phyloP scores from a whole-genome alignment of 371 early-diverging fungal species.

The Syncephalastrum racemosum region DNA sequence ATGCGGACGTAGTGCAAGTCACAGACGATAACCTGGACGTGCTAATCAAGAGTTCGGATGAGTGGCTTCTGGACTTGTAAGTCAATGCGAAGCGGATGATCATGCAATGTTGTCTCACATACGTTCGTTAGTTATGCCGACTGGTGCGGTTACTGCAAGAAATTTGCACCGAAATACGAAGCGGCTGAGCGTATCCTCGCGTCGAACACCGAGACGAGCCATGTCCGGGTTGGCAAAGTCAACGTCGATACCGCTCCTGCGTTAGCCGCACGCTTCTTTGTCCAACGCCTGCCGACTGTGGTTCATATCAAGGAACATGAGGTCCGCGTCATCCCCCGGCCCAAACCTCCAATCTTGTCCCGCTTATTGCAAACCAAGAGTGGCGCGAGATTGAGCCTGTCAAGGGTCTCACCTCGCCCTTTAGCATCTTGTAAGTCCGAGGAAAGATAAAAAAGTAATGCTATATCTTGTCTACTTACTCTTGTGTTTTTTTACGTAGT shows the following conservation, averaged over 20 bases:
- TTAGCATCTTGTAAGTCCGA: slow-evolving; percentile 40
- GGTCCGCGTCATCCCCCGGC: slow-evolving; percentile 24
- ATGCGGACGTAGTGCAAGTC: slow-evolving; percentile 28
- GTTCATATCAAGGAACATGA: slow-evolving; percentile 43
- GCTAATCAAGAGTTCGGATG: slow-evolving; percentile 25
- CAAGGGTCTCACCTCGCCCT: slow-evolving; percentile 35
- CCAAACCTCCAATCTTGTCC: slow-evolving; percentile 19
- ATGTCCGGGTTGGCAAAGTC: slow-evolving; percentile 35
- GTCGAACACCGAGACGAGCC: slow-evolving; percentile 7
- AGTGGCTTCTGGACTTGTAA: slow-evolving; percentile 51
- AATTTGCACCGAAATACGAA: slow-evolving; percentile 31
- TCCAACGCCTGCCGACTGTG: slow-evolving; percentile 44
- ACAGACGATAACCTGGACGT: slow-evolving; percentile 37
- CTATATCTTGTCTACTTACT: neutral
- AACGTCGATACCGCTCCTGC: slow-evolving; percentile 41
- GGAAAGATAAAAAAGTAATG: neutral
- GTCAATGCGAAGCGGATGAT: neutral
- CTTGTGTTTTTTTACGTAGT: slow-evolving; percentile 8
- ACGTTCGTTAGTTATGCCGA: slow-evolving; percentile 36
- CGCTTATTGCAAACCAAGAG: slow-evolving; percentile 23
- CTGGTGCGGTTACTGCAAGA: slow-evolving; percentile 47
- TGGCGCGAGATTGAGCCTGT: slow-evolving; percentile 36
- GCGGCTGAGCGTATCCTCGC: slow-evolving; percentile 25
- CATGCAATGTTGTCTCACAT: neutral
- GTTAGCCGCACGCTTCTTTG: slow-evolving; percentile 46